A percentile compares a stretch with the other conserved stretches of the same genome.
phyloP scores from a whole-genome alignment of 495 filamentous ascomycete genomes.

The Mytilinidion resinicola region DNA sequence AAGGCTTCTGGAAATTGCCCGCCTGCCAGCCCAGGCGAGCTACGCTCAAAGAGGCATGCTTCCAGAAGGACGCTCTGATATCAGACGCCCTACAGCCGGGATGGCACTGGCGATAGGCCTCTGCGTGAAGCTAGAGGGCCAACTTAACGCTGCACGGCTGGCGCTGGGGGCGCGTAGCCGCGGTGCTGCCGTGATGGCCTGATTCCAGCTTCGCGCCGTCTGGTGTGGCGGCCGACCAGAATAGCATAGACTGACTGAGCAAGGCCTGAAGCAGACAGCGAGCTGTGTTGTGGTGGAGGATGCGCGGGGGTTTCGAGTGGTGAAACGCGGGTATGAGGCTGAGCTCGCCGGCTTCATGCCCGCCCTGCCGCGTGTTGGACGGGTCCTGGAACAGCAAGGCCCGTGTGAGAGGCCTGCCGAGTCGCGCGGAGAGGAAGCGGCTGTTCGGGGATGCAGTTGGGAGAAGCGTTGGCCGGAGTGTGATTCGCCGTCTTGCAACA shows the following conservation, averaged over 20 bases:
- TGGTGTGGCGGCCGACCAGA: conserved; percentile 4
- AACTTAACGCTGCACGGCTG: not conserved
- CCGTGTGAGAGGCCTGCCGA: no score
- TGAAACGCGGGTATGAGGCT: conserved; percentile 16
- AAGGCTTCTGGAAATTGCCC: conserved; percentile 24
- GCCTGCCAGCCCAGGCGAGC: conserved; percentile 4
- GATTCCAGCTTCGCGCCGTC: not conserved
- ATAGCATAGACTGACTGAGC: conserved; percentile 6
- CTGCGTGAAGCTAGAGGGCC: no score
- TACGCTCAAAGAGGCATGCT: conserved; percentile 18
- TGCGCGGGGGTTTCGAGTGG: not conserved
- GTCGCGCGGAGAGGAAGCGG: no score
- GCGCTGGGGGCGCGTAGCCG: not conserved
- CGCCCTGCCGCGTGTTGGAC: no score
- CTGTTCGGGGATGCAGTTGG: no score
- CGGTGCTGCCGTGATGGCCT: not conserved
- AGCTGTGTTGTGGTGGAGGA: not conserved
- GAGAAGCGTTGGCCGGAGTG: no score
- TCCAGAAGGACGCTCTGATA: conserved; percentile 27
- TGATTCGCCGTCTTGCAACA: no score
- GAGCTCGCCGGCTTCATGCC: no score
- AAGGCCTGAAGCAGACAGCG: conserved; percentile 6
- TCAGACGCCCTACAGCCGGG: conserved; percentile 18
- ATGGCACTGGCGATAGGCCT: not conserved
- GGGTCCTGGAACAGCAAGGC: no score